Percentiles rank a stretch among this genome's conserved stretches.
Evolutionary conservation across 208 protist species (phyloP).

Genomic region (Jaenimonas drosophilae): DNA sequence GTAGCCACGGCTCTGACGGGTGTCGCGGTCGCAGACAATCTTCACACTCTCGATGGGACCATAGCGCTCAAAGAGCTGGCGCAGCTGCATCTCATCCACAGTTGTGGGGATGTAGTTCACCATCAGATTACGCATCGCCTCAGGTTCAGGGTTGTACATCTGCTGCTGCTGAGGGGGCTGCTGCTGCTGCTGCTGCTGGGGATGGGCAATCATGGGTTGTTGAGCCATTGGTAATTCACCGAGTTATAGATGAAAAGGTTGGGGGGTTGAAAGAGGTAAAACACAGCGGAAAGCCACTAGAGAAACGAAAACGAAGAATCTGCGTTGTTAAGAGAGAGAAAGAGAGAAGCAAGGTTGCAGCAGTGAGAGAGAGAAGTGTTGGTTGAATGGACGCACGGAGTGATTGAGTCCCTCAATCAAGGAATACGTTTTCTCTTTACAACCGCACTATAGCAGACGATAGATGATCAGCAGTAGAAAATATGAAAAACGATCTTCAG

Average conservation of each 20-base stretch:
- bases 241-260: neutral
- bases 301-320: constrained; percentile 1
- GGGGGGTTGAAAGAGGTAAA: neutral
- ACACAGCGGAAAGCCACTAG: neutral
- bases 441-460: too few relatives aligned
- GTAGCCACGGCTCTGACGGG: constrained; percentile 79
- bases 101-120: constrained; percentile 87
- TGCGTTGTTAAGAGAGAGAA: constrained; percentile 2
- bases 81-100: constrained; percentile 75
- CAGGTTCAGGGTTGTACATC: constrained; percentile 49
- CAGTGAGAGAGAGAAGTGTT: constrained; percentile 1
- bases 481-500: too few relatives aligned
- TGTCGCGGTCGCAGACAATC: constrained; percentile 83
- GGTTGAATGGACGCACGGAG: neutral
- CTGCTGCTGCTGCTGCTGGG: constrained; percentile 21
- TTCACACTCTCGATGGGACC: constrained; percentile 83
- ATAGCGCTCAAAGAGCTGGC: constrained; percentile 76
- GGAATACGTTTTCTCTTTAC: neutral
- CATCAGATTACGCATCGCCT: constrained; percentile 78
- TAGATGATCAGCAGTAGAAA: too few relatives aligned
- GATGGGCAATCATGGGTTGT: constrained; percentile 1
- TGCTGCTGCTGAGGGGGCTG: constrained; percentile 12
- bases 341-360: constrained; percentile 4
- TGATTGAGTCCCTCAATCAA: neutral
- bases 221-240: too few relatives aligned